Percentiles rank a stretch among this genome's conserved stretches.
Evolutionary conservation across 768 basidiomycete genomes (phyloP).

Genomic region (Auriscalpium orientale): DNA sequence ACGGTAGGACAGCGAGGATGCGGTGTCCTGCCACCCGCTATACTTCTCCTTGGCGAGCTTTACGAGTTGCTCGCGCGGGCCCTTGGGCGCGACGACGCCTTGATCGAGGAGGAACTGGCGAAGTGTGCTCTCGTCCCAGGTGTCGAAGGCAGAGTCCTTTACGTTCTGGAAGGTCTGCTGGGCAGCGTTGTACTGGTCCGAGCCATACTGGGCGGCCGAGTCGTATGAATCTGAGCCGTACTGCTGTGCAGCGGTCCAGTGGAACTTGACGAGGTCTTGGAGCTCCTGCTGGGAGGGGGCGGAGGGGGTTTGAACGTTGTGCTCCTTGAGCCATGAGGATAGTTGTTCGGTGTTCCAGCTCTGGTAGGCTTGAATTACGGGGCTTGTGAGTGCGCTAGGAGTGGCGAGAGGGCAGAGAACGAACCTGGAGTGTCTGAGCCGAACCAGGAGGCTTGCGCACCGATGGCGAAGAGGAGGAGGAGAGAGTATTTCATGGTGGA

Average conservation of each 20-base stretch:
- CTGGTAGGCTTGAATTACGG: constrained; percentile 30
- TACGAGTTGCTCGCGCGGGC: constrained; percentile 72
- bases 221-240: constrained; percentile 49
- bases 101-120: constrained; percentile 82
- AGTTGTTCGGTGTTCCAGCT: constrained; percentile 9
- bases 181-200: constrained; percentile 55
- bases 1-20: constrained; percentile 20
- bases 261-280: constrained; percentile 47
- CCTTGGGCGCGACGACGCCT: constrained; percentile 76
- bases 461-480: constrained; percentile 25
- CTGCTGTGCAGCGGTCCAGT: constrained; percentile 37
- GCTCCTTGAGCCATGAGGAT: neutral
- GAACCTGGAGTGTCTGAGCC: constrained; percentile 27
- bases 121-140: constrained; percentile 79
- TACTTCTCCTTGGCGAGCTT: constrained; percentile 71
- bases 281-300: constrained; percentile 30
- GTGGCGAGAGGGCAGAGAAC: constrained; percentile 44
- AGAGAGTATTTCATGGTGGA: constrained; percentile 12
- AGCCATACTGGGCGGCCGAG: constrained; percentile 20
- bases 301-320: neutral
- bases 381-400: constrained; percentile 52
- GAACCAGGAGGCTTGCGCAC: constrained; percentile 26
- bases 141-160: constrained; percentile 53
- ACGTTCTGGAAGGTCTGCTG: constrained; percentile 51
- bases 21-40: constrained; percentile 22